Evolutionary conservation across 208 protist species (phyloP).

Genomic region (Trypanosoma caninum): DNA sequence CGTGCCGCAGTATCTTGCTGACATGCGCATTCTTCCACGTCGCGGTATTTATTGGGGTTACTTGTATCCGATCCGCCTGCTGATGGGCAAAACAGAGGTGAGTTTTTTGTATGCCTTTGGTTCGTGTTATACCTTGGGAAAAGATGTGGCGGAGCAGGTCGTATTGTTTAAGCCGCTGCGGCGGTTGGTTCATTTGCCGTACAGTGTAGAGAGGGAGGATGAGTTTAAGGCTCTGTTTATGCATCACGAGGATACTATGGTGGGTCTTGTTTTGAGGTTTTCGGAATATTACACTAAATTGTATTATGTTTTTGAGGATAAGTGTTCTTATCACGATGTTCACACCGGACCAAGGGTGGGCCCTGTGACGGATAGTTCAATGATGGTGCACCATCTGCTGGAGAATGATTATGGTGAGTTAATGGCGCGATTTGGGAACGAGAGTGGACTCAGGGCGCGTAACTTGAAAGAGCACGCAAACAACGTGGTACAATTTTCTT

Average conservation of each 20-base stretch:
- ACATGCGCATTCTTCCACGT: constrained; percentile 19
- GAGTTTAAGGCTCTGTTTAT: constrained; percentile 2
- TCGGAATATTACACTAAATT: no score
- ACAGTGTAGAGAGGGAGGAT: neutral
- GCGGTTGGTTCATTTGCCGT: constrained; percentile 2
- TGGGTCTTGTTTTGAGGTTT: constrained; percentile 10
- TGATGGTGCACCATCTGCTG: no score
- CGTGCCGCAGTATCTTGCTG: constrained; percentile 36
- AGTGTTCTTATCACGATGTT: no score
- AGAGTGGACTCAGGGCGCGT: no score
- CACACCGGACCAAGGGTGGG: no score
- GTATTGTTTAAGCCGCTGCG: constrained; percentile 12
- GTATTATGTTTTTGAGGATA: neutral
- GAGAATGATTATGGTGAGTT: no score
- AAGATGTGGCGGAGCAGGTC: constrained; percentile 6
- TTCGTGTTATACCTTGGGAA: constrained; percentile 1
- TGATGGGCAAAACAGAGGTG: neutral
- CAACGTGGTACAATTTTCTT: no score
- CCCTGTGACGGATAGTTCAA: no score
- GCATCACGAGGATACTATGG: constrained; percentile 15
- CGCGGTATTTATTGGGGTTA: neutral
- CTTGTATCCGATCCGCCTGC: no score
- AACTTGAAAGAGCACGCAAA: no score
- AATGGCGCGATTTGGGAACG: no score
- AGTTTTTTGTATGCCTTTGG: neutral